A percentile compares a stretch with the other conserved stretches of the same genome.
Conservation (phyloP, 495 filamentous ascomycete species). For the Penicillium angulare region DNA sequence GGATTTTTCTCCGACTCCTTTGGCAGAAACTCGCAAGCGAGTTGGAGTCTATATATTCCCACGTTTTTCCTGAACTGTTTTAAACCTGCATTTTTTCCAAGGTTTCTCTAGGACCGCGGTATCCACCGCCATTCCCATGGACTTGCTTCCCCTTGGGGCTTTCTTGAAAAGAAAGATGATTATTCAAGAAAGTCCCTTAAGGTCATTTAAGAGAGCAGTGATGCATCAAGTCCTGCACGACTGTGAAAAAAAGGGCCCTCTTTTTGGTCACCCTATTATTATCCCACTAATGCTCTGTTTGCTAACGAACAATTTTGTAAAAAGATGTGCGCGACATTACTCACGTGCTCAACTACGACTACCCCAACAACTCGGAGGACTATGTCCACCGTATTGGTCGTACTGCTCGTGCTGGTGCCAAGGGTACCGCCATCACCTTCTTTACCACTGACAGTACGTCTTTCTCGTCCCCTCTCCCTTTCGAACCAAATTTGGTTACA, state of each 20-base stretch:
- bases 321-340: slow-evolving; percentile 99
- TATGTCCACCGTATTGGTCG: slow-evolving; percentile 97
- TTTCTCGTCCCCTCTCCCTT: slow-evolving; percentile 1
- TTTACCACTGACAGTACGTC: slow-evolving; percentile 98
- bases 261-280: slow-evolving; percentile 46
- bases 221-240: slow-evolving; percentile 67
- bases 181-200: too few relatives aligned
- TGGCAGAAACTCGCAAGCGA: slow-evolving; percentile 68
- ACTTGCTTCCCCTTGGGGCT: slow-evolving; percentile 49
- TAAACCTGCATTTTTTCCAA: slow-evolving; percentile 64
- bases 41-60: slow-evolving; percentile 56
- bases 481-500: slow-evolving; percentile 27
- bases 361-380: slow-evolving; percentile 99
- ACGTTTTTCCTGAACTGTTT: slow-evolving; percentile 63
- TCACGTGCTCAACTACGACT: slow-evolving; percentile 99
- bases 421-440: slow-evolving; percentile 85
- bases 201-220: slow-evolving; percentile 63
- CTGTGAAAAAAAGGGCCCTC: slow-evolving; percentile 54
- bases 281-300: slow-evolving; percentile 43
- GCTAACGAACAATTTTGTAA: slow-evolving; percentile 76
- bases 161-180: slow-evolving; percentile 59
- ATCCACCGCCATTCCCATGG: slow-evolving; percentile 51
- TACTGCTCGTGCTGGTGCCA: slow-evolving; percentile 88
- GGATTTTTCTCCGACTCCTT: slow-evolving; percentile 60
- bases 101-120: slow-evolving; percentile 72